Base-by-base conservation (phyloP, 805 yeast species). In the Pichia insulana region DNA sequence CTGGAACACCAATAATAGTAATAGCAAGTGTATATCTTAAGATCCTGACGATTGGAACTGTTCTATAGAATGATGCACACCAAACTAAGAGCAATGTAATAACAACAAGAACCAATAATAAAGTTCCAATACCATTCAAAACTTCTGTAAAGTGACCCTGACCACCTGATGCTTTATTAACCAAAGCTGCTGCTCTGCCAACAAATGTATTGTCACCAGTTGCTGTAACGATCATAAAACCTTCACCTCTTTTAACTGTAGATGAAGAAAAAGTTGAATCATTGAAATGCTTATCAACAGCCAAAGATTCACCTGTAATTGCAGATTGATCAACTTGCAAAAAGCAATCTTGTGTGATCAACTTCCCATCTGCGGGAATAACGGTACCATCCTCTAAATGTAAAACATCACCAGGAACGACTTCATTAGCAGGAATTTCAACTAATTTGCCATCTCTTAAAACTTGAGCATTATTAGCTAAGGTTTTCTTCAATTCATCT, bases 1-100 rank as follows among this genome's bases (percentile, higher is more conserved):
- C 95, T 67, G 95, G 95, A 57, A 85, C 95, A 80, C 95, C 95
- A 58, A 85, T 78, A 69, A 85, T 83, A 69, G 95, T 85, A 67
- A 85, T 84, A 58, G 92, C 95, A 65, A 85, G 71, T 56, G 92
- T 81, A 80, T 78, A 82, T 71, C 92, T 76, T 65, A 85, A 74
- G 69, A 85, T 82, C 55, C 78, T 70, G 58, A 85, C 94, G 63
- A 85, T 83, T 60, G 69, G 71, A 64, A 76, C 76, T 53, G 92
- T 74, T 71, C 95, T 77, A 80, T 85, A 85, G 85, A 85, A 84
- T 69, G 83, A 73, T 63, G 95, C 84, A 58, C 73, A 72, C 94
- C 94, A 85, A 63, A 85, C 89, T 54, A 83, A 71, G 61, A 85
- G 70, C 62, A 86, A 76, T 50, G 95, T 84, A 48, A 78, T 68